phyloP scores from a whole-genome alignment of 257 asterid genomes.

The Rubia yunnanensis region DNA sequence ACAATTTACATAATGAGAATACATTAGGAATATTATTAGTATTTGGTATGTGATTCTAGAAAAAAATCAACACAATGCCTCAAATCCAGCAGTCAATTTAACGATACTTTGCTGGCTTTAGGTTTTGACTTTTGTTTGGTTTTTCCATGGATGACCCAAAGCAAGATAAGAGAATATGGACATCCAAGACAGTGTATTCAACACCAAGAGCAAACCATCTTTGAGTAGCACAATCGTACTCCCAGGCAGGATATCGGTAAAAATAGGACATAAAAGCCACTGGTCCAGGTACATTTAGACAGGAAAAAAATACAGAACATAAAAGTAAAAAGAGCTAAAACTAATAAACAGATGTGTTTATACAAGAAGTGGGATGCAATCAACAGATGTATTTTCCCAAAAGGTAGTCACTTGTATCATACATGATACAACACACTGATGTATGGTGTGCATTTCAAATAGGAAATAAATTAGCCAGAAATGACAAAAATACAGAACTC shows the following conservation, averaged over 20 bases:
- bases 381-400: not conserved
- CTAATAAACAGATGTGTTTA: not conserved
- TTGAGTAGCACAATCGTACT: not conserved
- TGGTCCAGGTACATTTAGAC: not conserved
- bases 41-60: not conserved
- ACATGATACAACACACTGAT: not conserved
- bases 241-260: not conserved
- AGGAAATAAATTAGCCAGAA: not conserved
- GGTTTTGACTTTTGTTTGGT: not conserved
- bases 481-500: not conserved
- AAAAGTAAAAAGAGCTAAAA: not conserved
- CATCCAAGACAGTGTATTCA: not conserved
- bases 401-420: not conserved
- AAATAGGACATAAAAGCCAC: not conserved
- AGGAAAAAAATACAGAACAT: not conserved
- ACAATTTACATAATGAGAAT: constrained; percentile 9
- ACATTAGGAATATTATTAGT: not conserved
- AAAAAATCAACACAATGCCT: not conserved
- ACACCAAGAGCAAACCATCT: not conserved
- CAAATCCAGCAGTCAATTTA: not conserved
- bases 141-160: not conserved
- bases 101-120: not conserved
- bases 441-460: not conserved
- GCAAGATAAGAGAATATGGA: not conserved
- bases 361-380: too few relatives aligned